These are phyloP conservation scores for Panellus pusillus DNA, from an alignment of 768 basidiomycete species.

Conservation along the genomic window DNA sequence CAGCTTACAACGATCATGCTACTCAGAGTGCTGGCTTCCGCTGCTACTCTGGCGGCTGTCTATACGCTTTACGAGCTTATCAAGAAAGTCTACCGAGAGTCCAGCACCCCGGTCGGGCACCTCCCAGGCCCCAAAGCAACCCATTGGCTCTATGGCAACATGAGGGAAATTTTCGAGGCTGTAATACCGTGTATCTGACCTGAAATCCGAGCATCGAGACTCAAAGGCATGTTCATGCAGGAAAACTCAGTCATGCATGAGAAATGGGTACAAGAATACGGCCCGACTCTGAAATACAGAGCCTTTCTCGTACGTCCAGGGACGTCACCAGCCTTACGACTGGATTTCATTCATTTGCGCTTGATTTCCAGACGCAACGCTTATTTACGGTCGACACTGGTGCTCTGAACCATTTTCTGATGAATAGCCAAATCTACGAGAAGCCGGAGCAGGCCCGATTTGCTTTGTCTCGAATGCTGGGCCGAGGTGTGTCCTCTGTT, in stretches of 20 bases:
- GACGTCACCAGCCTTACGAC: neutral
- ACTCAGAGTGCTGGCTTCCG: too few relatives aligned
- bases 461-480: slow-evolving; percentile 42
- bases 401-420: slow-evolving; percentile 64
- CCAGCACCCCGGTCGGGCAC: neutral
- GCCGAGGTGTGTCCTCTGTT: slow-evolving; percentile 31
- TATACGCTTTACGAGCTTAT: neutral
- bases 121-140: slow-evolving; percentile 2
- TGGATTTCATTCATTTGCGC: neutral
- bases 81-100: neutral
- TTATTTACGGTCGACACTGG: slow-evolving; percentile 61
- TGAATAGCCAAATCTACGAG: slow-evolving; percentile 53
- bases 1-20: too few relatives aligned
- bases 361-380: neutral
- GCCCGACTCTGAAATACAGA: neutral
- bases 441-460: slow-evolving; percentile 48
- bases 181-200: neutral
- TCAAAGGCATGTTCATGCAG: neutral
- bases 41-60: neutral
- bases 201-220: too few relatives aligned
- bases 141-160: neutral
- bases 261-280: slow-evolving; percentile 1
- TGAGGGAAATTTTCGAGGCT: neutral
- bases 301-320: neutral
- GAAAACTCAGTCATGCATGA: neutral